Base-by-base conservation (phyloP, 768 basidiomycete genomes). In the Boletus rubroflammeus region DNA sequence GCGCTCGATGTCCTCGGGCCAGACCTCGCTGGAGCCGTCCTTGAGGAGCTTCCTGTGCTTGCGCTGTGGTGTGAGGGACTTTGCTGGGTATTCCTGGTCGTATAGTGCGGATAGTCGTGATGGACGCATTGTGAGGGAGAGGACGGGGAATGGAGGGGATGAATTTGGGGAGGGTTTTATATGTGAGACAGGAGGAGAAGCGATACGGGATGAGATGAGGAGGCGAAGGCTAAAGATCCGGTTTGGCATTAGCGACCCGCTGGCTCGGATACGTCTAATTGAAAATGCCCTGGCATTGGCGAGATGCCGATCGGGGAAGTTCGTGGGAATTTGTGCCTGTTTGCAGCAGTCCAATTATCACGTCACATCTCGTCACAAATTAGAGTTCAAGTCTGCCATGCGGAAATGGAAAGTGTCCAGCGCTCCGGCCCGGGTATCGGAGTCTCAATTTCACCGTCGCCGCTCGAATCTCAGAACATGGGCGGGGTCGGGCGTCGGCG, bases 21-120 rank as follows among this genome's bases (percentile, higher is more conserved):
- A 92, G 48, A 92, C 90, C 61, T 90, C 89, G 64, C 72, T 74
- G 36, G 79, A 77, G 64, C 89, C 89, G 60, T 91, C 88, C 68
- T 90, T 91, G 72, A 92, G 77, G 57, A 91, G 85, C 70, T 91
- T 92, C 63, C 86, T 78, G 72, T 91, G 89, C 60, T 90, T 90
- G 53, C 89, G 79, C 67, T 86, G 85, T 19, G 89, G 88, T 1
- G 87, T 91, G 56, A 69, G 69, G 38, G 63, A 66, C 45, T 63
- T 70, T 9, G 17, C 4, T 5, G 58, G 34, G 0, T 44, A 0
- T 21, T 70, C 68, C 0, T 57, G 8, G 46, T 70, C 68, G 54
- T 64, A 62, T 4, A 57, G 28, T 13, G 55, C 21, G 26, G 68
- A 47, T 5, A 61, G 31, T 55, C 67, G 57, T 15, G 61, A 49